phyloP scores from a whole-genome alignment of 495 filamentous ascomycete genomes.

The Neurospora tetraspora region DNA sequence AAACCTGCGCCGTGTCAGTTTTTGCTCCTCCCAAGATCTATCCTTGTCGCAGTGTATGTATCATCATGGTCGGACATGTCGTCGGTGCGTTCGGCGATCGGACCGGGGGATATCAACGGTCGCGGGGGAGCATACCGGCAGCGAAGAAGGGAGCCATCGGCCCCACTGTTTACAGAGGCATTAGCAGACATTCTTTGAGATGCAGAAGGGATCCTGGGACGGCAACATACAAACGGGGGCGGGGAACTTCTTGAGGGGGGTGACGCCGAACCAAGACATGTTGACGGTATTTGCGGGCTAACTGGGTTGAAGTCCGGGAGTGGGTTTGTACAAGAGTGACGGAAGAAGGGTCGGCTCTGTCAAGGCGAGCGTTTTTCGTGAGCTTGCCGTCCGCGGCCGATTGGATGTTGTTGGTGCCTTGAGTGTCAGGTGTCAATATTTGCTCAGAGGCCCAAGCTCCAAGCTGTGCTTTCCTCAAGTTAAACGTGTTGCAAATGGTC shows the following conservation, averaged over 20 bases:
- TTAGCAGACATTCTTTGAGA: constrained; percentile 11
- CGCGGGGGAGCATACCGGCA: constrained; percentile 60
- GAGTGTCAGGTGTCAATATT: constrained; percentile 4
- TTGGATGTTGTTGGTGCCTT: constrained; percentile 1
- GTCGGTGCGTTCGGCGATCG: not conserved
- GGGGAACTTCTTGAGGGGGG: constrained; percentile 77
- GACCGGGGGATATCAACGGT: not conserved
- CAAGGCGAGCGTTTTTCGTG: constrained; percentile 37
- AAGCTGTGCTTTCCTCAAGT: not conserved
- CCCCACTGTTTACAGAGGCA: constrained; percentile 49
- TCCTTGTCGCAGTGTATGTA: not conserved
- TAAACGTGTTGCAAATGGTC: not conserved
- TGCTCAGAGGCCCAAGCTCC: not conserved
- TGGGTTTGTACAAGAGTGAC: constrained; percentile 5
- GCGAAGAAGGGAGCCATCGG: constrained; percentile 87
- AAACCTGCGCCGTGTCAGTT: constrained; percentile 43
- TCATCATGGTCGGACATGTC: not conserved
- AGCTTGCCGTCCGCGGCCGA: constrained; percentile 7
- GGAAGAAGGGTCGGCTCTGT: constrained; percentile 9
- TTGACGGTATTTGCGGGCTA: constrained; percentile 30
- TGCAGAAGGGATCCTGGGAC: constrained; percentile 11
- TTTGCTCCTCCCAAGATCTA: not conserved
- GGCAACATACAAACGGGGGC: constrained; percentile 65
- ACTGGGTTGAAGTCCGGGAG: constrained; percentile 11
- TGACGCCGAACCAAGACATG: constrained; percentile 64